Conservation (phyloP, 306 rosid genomes). For the Quercus gilva region DNA sequence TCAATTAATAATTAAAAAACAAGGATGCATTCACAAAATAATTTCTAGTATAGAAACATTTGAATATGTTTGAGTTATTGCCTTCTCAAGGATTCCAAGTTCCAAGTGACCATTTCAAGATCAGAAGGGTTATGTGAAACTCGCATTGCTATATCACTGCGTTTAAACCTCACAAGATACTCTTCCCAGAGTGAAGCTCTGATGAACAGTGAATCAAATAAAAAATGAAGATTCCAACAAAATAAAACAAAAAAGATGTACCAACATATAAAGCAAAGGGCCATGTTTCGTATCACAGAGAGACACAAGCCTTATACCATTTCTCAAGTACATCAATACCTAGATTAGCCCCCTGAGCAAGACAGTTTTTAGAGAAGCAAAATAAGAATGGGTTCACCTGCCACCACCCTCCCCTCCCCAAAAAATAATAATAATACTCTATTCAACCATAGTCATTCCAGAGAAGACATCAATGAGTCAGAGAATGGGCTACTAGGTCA, state of each 20-base stretch:
- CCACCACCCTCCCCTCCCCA: too few relatives aligned
- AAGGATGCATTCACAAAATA: background rate
- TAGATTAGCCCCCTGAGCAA: background rate
- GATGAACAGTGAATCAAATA: slow-evolving; percentile 29
- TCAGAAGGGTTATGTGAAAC: slow-evolving; percentile 20
- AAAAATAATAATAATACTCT: too few relatives aligned
- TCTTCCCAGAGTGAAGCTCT: slow-evolving; percentile 33
- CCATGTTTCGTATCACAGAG: background rate
- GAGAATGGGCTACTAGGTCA: background rate
- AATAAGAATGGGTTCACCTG: background rate
- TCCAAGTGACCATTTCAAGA: slow-evolving; percentile 34
- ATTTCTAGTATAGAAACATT: background rate
- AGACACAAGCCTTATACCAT: background rate
- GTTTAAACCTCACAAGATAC: slow-evolving; percentile 32
- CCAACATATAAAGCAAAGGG: background rate
- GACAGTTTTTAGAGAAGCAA: background rate
- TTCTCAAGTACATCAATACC: background rate
- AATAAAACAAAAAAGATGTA: background rate
- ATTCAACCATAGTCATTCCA: background rate
- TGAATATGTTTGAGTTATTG: slow-evolving; percentile 21
- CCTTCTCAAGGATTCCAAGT: slow-evolving; percentile 19
- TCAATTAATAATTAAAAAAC: background rate
- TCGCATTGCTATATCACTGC: slow-evolving; percentile 35
- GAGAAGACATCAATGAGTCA: background rate
- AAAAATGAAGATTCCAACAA: background rate